Evolutionary conservation across 192 early-diverging fungal species (phyloP).

Genomic region (Gamsiella multidivaricata): DNA sequence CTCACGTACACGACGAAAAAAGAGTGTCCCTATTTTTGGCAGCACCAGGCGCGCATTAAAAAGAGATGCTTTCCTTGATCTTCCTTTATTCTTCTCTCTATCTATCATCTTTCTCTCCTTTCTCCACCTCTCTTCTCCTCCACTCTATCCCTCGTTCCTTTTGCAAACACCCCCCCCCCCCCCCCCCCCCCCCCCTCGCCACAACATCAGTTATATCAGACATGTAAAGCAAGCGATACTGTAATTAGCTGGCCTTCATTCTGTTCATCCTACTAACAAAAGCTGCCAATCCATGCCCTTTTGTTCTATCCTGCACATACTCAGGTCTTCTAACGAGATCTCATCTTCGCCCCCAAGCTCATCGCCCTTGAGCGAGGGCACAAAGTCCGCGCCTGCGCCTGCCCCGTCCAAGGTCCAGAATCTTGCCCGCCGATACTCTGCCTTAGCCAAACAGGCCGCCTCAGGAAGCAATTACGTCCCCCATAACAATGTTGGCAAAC

Average conservation of each 20-base stretch:
- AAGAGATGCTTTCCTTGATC: not conserved
- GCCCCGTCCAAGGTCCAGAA: conserved; percentile 39
- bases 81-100: conserved; percentile 5
- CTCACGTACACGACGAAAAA: not conserved
- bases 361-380: conserved; percentile 1
- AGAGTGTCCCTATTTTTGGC: no score
- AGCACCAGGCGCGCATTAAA: no score
- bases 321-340: conserved; percentile 2
- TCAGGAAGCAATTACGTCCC: conserved; percentile 17
- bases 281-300: not conserved
- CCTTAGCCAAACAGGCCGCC: conserved; percentile 45
- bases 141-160: not conserved
- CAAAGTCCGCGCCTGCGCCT: not conserved
- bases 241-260: no score
- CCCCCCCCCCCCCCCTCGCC: no score
- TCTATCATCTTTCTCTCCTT: not conserved
- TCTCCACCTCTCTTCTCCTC: not conserved
- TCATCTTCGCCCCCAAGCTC: conserved; percentile 9
- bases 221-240: no score
- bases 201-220: not conserved
- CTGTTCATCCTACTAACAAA: not conserved
- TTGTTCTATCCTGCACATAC: not conserved
- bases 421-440: conserved; percentile 41
- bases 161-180: no score
- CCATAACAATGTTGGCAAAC: conserved; percentile 33